Conservation (phyloP, 495 filamentous ascomycete genomes). For the Astrocystis sublimbata region DNA sequence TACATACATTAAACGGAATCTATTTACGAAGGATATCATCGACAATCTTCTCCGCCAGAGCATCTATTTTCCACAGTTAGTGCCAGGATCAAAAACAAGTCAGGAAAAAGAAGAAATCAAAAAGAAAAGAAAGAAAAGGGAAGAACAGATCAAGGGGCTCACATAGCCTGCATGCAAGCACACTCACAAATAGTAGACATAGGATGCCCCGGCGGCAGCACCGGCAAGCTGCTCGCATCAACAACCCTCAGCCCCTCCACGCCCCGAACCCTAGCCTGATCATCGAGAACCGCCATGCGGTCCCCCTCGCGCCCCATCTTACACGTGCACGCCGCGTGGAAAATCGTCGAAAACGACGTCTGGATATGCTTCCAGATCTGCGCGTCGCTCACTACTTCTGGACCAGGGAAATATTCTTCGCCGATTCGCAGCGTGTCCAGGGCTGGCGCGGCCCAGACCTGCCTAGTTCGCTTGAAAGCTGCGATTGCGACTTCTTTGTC, state of each 20-base stretch:
- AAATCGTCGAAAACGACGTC: constrained; percentile 44
- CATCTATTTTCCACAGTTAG: constrained; percentile 34
- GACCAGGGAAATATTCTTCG: constrained; percentile 47
- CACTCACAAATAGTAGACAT: constrained; percentile 36
- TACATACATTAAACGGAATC: too few relatives aligned
- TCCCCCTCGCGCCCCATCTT: constrained; percentile 52
- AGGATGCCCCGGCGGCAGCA: constrained; percentile 59
- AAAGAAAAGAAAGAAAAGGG: constrained; percentile 4
- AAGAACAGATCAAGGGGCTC: too few relatives aligned
- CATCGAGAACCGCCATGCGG: constrained; percentile 56
- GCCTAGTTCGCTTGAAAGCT: constrained; percentile 44
- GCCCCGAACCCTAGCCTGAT: constrained; percentile 51
- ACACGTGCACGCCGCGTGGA: constrained; percentile 55
- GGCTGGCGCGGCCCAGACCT: constrained; percentile 28
- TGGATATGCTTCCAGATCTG: constrained; percentile 48
- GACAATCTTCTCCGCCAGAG: constrained; percentile 64
- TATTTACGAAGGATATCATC: too few relatives aligned
- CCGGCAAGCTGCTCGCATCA: constrained; percentile 57
- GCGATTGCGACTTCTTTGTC: constrained; percentile 50
- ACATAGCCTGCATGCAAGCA: too few relatives aligned
- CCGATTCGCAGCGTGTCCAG: constrained; percentile 30
- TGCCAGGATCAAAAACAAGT: constrained; percentile 13
- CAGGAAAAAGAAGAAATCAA: neutral
- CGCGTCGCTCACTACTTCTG: constrained; percentile 43
- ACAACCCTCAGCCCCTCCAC: constrained; percentile 57